These are phyloP conservation scores for Hemisphaericaspora xylanilytica DNA, from an alignment of 1,139 yeast genomes.

Conservation along the genomic window DNA sequence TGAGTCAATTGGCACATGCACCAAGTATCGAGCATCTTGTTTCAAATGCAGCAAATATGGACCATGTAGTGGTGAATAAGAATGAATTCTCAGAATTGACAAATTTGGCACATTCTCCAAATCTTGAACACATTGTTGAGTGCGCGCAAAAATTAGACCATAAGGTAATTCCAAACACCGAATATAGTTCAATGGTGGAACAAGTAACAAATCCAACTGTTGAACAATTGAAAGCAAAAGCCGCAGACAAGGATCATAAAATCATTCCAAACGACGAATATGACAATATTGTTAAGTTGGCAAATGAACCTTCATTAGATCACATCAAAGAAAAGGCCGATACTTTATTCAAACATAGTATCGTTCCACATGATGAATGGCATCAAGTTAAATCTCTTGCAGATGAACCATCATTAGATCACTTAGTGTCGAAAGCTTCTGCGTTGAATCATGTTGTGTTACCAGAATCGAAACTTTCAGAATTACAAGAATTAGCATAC, in stretches of 20 bases:
- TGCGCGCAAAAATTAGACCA: slow-evolving; percentile 21
- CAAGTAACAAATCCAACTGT: slow-evolving; percentile 17
- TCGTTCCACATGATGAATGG: slow-evolving; percentile 20
- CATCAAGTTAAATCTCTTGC: slow-evolving; percentile 4
- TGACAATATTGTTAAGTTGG: slow-evolving; percentile 10
- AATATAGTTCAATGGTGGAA: background rate
- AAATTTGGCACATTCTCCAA: slow-evolving; percentile 21
- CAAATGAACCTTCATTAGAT: slow-evolving; percentile 12
- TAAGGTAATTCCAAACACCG: slow-evolving; percentile 9
- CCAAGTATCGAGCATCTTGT: slow-evolving; percentile 20
- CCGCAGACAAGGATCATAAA: slow-evolving; percentile 18
- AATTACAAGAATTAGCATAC: slow-evolving; percentile 15
- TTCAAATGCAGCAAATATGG: slow-evolving; percentile 15
- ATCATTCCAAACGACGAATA: slow-evolving; percentile 20
- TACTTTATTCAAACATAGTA: slow-evolving; percentile 11
- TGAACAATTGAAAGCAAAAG: slow-evolving; percentile 20
- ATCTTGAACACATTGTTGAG: slow-evolving; percentile 7
- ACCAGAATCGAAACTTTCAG: slow-evolving; percentile 7
- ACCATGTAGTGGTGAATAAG: slow-evolving; percentile 15
- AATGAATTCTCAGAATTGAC: slow-evolving; percentile 18
- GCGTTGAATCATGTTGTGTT: slow-evolving; percentile 8
- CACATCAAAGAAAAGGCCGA: slow-evolving; percentile 14
- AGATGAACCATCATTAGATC: slow-evolving; percentile 20
- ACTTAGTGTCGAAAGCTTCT: slow-evolving; percentile 22
- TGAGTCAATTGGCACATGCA: slow-evolving; percentile 21